Conservation (phyloP, 768 basidiomycete species). For the Boletellus sp. region DNA sequence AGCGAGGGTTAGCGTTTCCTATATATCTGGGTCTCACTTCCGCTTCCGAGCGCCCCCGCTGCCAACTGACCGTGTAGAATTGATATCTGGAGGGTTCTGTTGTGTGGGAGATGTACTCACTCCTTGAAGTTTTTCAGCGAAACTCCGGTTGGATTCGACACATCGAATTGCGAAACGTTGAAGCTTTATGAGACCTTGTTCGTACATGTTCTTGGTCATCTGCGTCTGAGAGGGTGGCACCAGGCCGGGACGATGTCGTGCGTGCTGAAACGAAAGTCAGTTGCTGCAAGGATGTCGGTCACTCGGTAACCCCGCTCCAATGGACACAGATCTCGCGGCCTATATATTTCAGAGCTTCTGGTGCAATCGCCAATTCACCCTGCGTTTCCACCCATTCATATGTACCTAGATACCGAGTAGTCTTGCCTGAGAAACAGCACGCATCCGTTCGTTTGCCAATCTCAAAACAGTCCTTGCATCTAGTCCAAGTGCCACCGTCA, state of each 20-base stretch:
- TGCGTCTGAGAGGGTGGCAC: conserved; percentile 21
- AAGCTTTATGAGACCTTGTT: conserved; percentile 26
- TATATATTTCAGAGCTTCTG: conserved; percentile 10
- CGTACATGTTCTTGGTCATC: conserved; percentile 29
- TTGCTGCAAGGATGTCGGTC: conserved; percentile 13
- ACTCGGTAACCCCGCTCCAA: background rate
- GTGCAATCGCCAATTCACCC: conserved; percentile 11
- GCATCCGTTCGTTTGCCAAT: conserved; percentile 18
- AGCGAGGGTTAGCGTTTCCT: conserved; percentile 10
- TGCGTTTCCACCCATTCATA: conserved; percentile 21
- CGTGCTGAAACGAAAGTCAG: conserved; percentile 10
- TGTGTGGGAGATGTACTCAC: background rate
- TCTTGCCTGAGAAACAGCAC: conserved; percentile 8
- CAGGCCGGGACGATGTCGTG: conserved; percentile 22
- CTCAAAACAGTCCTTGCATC: conserved; percentile 6
- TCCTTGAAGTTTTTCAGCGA: conserved; percentile 13
- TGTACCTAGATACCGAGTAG: conserved; percentile 22
- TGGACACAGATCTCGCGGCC: conserved; percentile 3
- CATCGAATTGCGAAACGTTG: conserved; percentile 25
- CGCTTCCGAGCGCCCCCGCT: conserved; percentile 6
- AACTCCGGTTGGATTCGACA: conserved; percentile 13
- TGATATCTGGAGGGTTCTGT: background rate
- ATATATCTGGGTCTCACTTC: conserved; percentile 8
- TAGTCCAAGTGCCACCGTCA: conserved; percentile 16
- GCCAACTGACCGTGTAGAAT: background rate